Base-by-base conservation (phyloP, 805 yeast genomes). In the Suhomyces kilbournensis region DNA sequence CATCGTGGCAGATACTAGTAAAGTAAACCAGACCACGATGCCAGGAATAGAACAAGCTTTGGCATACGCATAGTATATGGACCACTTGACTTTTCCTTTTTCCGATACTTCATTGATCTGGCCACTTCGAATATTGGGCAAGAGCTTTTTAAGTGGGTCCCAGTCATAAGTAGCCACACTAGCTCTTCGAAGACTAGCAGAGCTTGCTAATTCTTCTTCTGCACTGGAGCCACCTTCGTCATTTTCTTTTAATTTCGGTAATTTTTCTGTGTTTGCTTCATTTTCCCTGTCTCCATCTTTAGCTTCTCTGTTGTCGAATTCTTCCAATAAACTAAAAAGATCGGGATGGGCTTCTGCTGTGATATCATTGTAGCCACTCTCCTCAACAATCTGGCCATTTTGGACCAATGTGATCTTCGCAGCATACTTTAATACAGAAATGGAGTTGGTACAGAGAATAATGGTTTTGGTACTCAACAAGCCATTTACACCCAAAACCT, bases 91-190 rank as follows among this genome's bases (percentile, higher is more conserved):
- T 23, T 57, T 56, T 10, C 69, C 69, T 39, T 60, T 56, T 46
- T 50, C 40, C 35, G 49, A 35, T 51, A 58, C 48, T 32, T 57
- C 60, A 42, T 53, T 56, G 15, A 48, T 26, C 63, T 77, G 81
- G 14, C 79, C 76, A 2, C 83, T 77, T 39, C 64, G 56, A n/a
- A 63, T 53, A 44, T 59, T 61, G 5, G 67, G 66, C 30, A 65
- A 50, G 7, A 71, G 64, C 30, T 74, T 69, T 23, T 64, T 59
- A 34, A 70, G 56, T 0, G 72, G 72, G 38, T 69, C 68, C 57
- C 78, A 75, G 38, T 70, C 75, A 61, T 85, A 80, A 3, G 90
- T 78, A 3, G 87, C 89, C 35, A 82, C 60, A 56, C 88, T 82
- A 6, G 60, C 60, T 19, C 56, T 44, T n/a, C 60, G 47, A 8